Base-by-base conservation (phyloP, 129 eudicot species). In the Tagetes erecta region DNA sequence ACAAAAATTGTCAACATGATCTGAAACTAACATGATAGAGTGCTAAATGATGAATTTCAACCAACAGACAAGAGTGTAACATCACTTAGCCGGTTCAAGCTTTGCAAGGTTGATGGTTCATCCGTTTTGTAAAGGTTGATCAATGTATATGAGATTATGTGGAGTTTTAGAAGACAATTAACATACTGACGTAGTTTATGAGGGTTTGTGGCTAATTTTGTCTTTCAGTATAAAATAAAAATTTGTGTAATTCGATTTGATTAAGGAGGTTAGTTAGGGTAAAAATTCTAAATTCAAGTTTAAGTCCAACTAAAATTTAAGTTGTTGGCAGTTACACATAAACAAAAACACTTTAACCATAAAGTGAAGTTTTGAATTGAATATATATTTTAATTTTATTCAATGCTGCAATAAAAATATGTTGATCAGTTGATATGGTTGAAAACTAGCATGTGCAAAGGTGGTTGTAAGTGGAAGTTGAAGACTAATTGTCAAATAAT, bases 391-490 rank as follows among this genome's bases (percentile, higher is more conserved):
- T 51, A 46, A 8, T 56, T 56, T 1, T 27, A 27, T 20, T 46
- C 52, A 60, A 60, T 12, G 27, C 1, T 36, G 9, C 41, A 35
- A 11, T 35, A 62, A 12, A 34, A 60, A 10, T 34, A 46, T 46
- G 51, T 20, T 39, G 42, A 39, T 6, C 27, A 33, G 57, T 37
- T 63, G 44, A 63, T 40, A 65, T 20, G 30, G 44, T 62, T 27
- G 27, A 62, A 38, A 33, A 40, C 8, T 3, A 49, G 34, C 13
- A 70, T n/a, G 47, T 71, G 5, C 52, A 68, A 33, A 1, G 76
- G 50, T 36, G 49, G 65, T 71, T 53, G 64, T 53, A 71, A 64
- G 75, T 71, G 36, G 65, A 51, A 55, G 66, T 53, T 53, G 47
- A 8, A 30, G 52, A 53, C 76, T 71, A 37, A 14, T 71, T 71